Evolutionary conservation across 1,139 yeast species (phyloP), one percentile per base, ranked within the genome.

Genomic region (Pichia sp.): DNA sequence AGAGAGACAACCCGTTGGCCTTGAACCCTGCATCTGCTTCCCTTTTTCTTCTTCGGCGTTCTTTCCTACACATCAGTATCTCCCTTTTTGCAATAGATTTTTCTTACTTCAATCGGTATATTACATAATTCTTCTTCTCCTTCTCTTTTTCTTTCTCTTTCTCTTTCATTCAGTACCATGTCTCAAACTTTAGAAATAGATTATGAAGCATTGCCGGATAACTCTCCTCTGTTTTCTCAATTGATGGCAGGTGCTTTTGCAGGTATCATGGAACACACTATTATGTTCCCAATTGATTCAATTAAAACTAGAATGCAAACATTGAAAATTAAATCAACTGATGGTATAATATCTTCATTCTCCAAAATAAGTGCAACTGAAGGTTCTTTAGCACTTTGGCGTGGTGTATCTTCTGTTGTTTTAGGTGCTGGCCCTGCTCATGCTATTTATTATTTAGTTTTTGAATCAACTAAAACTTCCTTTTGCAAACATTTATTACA

Each of bases 381-480:
- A 62, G 98, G 98, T 2, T 85, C 93, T 3, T 62, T 77, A 45
- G 85, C 95, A 1, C 73, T 89, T 34, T 91, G 97, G 96, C 72
- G 95, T 58, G 99, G 99, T 46, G 88, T 91, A 26, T 80, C 91
- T 14, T 85, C 96, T 2, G 95, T 93, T 50, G 79, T 89, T 10
- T 61, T 91, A 49, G 99, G 99, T 33, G 97, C 99, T n/a, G 99
- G 98, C 5, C 99, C 99, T 2, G 97, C 98, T 9, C 99, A 91
- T 65, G 98, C 98, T 1, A 85, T 93, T 14, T 93, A 93, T 65
- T 91, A 89, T 63, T 83, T 91, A n/a, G 95, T 94, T 7, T 93
- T 89, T 64, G 99, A 91, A 64, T 74, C 80, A 36, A 74, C 91
- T 46, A 89, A 89, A 61, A 78, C 84, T 23, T 64, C 59, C 43